Evolutionary conservation across 2,329 filamentous ascomycete genomes (phyloP).

Genomic region (Pestalotiopsis sp.): DNA sequence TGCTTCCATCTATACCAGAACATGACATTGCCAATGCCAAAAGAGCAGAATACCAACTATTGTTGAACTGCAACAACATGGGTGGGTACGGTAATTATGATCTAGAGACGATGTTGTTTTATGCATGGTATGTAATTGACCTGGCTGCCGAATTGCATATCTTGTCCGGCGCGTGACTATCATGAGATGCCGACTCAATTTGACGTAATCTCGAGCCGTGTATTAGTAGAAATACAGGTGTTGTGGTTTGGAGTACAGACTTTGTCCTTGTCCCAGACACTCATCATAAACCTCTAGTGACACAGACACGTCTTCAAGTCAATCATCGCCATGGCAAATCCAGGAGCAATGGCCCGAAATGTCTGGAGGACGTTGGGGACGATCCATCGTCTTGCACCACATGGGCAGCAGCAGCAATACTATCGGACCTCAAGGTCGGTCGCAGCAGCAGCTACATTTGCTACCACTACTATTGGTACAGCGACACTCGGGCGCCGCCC

Average conservation of each 20-base stretch:
- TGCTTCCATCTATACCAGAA: too few relatives aligned
- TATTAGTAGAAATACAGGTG: background rate
- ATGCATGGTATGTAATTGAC: background rate
- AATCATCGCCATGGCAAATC: background rate
- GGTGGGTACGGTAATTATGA: too few relatives aligned
- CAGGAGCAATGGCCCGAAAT: background rate
- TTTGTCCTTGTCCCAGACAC: background rate
- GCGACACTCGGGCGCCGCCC: background rate
- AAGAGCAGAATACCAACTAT: too few relatives aligned
- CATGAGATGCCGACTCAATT: slow-evolving; percentile 1
- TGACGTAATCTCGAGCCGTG: background rate
- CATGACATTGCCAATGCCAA: too few relatives aligned
- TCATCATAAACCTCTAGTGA: background rate
- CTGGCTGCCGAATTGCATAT: background rate
- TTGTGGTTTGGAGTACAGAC: background rate
- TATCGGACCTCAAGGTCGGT: background rate
- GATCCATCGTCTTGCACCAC: background rate
- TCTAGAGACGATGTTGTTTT: background rate
- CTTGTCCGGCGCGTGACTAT: background rate
- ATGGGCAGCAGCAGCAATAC: background rate
- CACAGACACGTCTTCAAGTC: background rate
- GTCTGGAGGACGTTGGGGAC: background rate
- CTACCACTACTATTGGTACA: background rate
- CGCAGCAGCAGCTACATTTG: background rate
- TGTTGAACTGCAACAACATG: too few relatives aligned